Evolutionary conservation across 768 basidiomycete genomes (phyloP).

Genomic region (Boletus rubroflammeus): DNA sequence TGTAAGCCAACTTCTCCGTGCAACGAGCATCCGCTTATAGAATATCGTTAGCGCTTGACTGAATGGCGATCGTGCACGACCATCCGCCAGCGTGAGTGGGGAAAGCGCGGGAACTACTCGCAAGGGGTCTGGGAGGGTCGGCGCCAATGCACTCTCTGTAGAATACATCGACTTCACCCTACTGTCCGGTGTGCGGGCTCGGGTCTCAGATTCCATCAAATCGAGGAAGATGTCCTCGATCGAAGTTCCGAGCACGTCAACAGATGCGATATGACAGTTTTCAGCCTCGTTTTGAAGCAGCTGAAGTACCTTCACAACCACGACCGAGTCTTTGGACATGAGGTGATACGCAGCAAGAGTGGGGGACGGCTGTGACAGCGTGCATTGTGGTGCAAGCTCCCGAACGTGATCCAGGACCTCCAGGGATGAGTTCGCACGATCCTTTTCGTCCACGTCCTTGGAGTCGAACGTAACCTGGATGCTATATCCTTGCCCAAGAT

Average conservation of each 20-base stretch:
- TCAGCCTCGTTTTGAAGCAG: slow-evolving; percentile 46
- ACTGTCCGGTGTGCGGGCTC: slow-evolving; percentile 24
- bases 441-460: slow-evolving; percentile 30
- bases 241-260: slow-evolving; percentile 68
- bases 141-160: neutral
- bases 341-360: slow-evolving; percentile 52
- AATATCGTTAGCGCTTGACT: slow-evolving; percentile 71
- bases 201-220: slow-evolving; percentile 49
- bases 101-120: neutral
- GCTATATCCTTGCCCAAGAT: slow-evolving; percentile 69
- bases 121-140: neutral
- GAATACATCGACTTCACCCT: slow-evolving; percentile 19
- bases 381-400: slow-evolving; percentile 42
- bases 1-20: slow-evolving; percentile 66
- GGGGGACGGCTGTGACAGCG: slow-evolving; percentile 41
- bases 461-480: slow-evolving; percentile 49
- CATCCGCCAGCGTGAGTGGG: slow-evolving; percentile 37
- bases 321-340: slow-evolving; percentile 51
- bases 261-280: slow-evolving; percentile 43
- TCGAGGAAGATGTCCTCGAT: slow-evolving; percentile 82
- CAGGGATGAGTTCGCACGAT: slow-evolving; percentile 9
- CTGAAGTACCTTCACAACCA: slow-evolving; percentile 54
- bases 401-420: slow-evolving; percentile 43
- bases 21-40: slow-evolving; percentile 63
- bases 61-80: slow-evolving; percentile 52